Percentiles rank a stretch among this genome's conserved stretches.
These are phyloP conservation scores for Salix udensis DNA, from an alignment of 345 rosid genomes.

Conservation along the genomic window DNA sequence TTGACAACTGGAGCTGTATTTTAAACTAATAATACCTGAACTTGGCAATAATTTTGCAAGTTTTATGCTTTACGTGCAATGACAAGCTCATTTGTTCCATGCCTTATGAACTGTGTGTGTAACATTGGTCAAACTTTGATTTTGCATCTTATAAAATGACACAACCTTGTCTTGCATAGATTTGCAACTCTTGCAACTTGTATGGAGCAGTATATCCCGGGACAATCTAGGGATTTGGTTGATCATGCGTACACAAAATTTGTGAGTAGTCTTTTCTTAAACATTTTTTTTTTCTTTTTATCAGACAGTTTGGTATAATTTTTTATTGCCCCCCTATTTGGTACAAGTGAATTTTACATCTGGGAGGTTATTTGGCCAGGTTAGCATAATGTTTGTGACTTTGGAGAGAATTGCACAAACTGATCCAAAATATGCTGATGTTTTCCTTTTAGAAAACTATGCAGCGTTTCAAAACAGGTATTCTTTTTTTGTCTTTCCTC, in stretches of 20 bases:
- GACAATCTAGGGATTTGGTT: constrained; percentile 95
- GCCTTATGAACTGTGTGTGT: background rate
- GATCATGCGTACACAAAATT: constrained; percentile 97
- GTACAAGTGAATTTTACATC: constrained; percentile 2
- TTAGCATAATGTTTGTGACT: constrained; percentile 90
- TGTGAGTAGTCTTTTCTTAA: constrained; percentile 47
- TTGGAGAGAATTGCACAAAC: constrained; percentile 90
- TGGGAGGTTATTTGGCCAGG: constrained; percentile 51
- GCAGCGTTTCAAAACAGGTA: constrained; percentile 98
- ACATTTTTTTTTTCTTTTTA: background rate
- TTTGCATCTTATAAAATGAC: constrained; percentile 1
- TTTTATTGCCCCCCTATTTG: background rate
- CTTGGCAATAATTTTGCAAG: background rate
- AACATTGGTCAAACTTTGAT: background rate
- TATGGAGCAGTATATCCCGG: constrained; percentile 98
- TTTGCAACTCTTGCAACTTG: constrained; percentile 98
- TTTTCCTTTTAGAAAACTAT: constrained; percentile 89
- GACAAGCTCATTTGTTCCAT: background rate
- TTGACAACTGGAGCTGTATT: background rate
- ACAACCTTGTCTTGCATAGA: constrained; percentile 34
- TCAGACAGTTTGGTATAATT: background rate
- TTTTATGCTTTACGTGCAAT: background rate
- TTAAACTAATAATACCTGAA: background rate
- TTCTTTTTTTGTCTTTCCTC: background rate
- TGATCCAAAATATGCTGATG: constrained; percentile 88